A percentile compares a stretch with the other conserved stretches of the same genome.
Conservation (phyloP, 768 basidiomycete genomes). For the Russula sp. region DNA sequence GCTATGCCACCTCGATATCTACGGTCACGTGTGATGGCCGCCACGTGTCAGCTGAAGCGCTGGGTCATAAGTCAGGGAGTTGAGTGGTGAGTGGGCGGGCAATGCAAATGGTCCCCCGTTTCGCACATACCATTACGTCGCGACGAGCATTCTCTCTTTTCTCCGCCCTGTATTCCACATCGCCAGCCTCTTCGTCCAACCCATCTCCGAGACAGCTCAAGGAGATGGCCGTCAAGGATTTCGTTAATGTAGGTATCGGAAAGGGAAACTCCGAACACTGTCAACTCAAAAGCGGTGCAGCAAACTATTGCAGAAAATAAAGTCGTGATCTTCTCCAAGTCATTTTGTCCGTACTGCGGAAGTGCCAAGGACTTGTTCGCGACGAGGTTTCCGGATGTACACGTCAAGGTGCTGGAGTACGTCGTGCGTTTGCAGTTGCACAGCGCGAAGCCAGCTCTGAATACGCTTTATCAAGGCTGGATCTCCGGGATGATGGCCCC, state of each 20-base stretch:
- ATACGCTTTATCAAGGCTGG: constrained; percentile 41
- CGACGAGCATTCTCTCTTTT: constrained; percentile 20
- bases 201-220: constrained; percentile 30
- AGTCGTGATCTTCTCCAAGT: constrained; percentile 37
- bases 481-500: constrained; percentile 47
- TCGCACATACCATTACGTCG: constrained; percentile 3
- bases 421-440: constrained; percentile 9
- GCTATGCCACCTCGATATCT: background rate
- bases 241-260: constrained; percentile 33
- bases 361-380: constrained; percentile 34
- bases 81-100: too few relatives aligned
- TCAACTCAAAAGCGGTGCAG: constrained; percentile 19
- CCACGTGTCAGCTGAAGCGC: too few relatives aligned
- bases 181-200: constrained; percentile 29
- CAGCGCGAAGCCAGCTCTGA: background rate
- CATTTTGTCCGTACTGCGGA: constrained; percentile 36
- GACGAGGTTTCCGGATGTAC: constrained; percentile 27
- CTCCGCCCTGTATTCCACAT: constrained; percentile 18
- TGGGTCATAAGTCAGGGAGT: too few relatives aligned
- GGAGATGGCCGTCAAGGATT: constrained; percentile 30
- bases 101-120: background rate
- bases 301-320: constrained; percentile 32
- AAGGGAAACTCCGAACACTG: background rate
- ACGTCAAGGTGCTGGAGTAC: constrained; percentile 33
- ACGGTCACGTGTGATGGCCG: background rate